Evolutionary conservation across 1,139 yeast species (phyloP).

Genomic region (Maudiozyma humilis): DNA sequence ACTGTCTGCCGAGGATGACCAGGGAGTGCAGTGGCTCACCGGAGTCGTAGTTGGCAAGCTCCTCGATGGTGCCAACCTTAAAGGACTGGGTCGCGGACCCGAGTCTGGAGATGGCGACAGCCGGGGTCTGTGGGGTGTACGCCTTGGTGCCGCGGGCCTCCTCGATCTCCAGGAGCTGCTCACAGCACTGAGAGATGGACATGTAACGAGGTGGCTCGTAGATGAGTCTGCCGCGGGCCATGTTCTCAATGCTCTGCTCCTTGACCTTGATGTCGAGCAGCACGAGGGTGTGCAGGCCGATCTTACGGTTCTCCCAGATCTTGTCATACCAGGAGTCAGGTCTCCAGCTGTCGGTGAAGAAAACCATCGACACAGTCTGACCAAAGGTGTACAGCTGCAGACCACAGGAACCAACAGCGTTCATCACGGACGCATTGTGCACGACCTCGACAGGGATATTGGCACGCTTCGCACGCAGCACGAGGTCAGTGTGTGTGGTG

Average conservation of each 20-base stretch:
- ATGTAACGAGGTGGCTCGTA: slow-evolving; percentile 97
- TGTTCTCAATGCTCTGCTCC: slow-evolving; percentile 88
- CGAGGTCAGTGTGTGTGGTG: slow-evolving; percentile 92
- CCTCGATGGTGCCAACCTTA: slow-evolving; percentile 74
- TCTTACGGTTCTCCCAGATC: slow-evolving; percentile 75
- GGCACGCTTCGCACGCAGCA: slow-evolving; percentile 79
- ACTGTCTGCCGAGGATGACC: slow-evolving; percentile 84
- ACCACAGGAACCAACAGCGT: slow-evolving; percentile 97
- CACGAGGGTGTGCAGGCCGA: slow-evolving; percentile 85
- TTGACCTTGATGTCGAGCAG: slow-evolving; percentile 90
- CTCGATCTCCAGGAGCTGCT: slow-evolving; percentile 80
- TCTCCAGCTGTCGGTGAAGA: slow-evolving; percentile 91
- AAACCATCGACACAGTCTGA: slow-evolving; percentile 90
- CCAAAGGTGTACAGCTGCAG: slow-evolving; percentile 92
- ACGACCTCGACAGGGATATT: slow-evolving; percentile 71
- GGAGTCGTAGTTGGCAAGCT: slow-evolving; percentile 71
- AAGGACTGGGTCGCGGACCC: slow-evolving; percentile 80
- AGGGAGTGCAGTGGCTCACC: slow-evolving; percentile 94
- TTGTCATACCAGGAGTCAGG: slow-evolving; percentile 93
- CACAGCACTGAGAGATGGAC: slow-evolving; percentile 84
- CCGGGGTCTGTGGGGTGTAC: slow-evolving; percentile 80
- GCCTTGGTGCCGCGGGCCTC: slow-evolving; percentile 64
- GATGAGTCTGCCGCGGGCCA: slow-evolving; percentile 86
- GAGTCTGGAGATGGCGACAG: slow-evolving; percentile 83
- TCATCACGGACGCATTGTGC: slow-evolving; percentile 96